These are phyloP conservation scores for Ustilago lituana DNA, from an alignment of 1,284 basidiomycete genomes.

Conservation along the genomic window DNA sequence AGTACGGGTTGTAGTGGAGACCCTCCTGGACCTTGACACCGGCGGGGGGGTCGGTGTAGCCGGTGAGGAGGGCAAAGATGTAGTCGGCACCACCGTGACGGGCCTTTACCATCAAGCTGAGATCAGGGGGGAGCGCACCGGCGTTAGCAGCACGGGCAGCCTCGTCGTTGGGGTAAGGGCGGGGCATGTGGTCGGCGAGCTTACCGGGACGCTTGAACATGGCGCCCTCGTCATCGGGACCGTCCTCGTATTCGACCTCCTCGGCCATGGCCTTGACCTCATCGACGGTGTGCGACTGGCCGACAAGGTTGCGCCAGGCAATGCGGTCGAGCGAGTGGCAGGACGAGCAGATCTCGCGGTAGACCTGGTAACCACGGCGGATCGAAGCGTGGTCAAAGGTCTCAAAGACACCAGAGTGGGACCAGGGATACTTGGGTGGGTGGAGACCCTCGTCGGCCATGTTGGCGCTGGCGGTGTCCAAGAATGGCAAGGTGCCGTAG, in stretches of 20 bases:
- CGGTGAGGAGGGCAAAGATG: constrained; percentile 94
- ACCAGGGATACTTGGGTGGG: constrained; percentile 87
- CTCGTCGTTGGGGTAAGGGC: constrained; percentile 97
- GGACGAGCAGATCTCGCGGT: constrained; percentile 97
- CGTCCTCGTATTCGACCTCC: constrained; percentile 90
- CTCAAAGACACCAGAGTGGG: constrained; percentile 85
- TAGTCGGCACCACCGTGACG: constrained; percentile 97
- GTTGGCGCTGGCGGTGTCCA: constrained; percentile 61
- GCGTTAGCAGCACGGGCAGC: constrained; percentile 92
- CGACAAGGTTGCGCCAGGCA: constrained; percentile 99
- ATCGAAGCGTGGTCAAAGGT: constrained; percentile 96
- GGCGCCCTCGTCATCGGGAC: constrained; percentile 92
- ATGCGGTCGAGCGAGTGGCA: constrained; percentile 99
- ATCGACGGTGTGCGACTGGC: constrained; percentile 93
- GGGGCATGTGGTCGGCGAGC: constrained; percentile 93
- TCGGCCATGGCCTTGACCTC: constrained; percentile 93
- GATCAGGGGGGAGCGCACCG: constrained; percentile 95
- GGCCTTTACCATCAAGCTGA: constrained; percentile 97
- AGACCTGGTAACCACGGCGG: constrained; percentile 97
- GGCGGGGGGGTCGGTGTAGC: constrained; percentile 95
- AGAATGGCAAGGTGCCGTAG: constrained; percentile 75
- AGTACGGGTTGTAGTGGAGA: constrained; percentile 68
- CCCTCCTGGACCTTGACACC: constrained; percentile 88
- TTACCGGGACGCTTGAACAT: constrained; percentile 99
- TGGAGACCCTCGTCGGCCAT: constrained; percentile 89